A percentile compares a stretch with the other conserved stretches of the same genome.
Evolutionary conservation across 164 flowering plant genomes (phyloP).

Genomic region (Berberis vulgaris): DNA sequence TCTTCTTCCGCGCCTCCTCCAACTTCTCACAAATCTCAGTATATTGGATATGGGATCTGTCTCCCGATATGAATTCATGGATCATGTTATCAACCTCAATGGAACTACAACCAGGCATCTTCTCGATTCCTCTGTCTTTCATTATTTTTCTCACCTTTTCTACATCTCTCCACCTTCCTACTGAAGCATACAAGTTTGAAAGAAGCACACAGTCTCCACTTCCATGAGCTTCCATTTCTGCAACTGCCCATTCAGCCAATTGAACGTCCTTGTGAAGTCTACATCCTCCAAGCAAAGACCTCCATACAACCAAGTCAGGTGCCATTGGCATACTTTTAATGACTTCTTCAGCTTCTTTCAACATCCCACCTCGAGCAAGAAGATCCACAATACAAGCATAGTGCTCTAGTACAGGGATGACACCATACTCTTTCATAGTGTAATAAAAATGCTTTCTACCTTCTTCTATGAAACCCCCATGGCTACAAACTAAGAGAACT

Average conservation of each 20-base stretch:
- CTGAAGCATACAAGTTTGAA: slow-evolving; percentile 24
- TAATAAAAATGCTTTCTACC: slow-evolving; percentile 19
- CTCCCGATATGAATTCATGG: slow-evolving; percentile 29
- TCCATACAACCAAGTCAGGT: slow-evolving; percentile 21
- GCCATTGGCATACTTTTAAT: slow-evolving; percentile 17
- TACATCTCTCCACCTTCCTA: slow-evolving; percentile 23
- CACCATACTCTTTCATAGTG: slow-evolving; percentile 13
- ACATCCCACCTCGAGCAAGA: slow-evolving; percentile 20
- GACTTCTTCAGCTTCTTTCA: slow-evolving; percentile 20
- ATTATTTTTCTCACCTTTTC: slow-evolving; percentile 22
- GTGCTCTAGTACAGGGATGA: slow-evolving; percentile 18
- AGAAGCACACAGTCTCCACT: slow-evolving; percentile 23
- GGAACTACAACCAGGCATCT: slow-evolving; percentile 25
- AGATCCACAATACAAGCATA: slow-evolving; percentile 29
- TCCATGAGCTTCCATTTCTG: slow-evolving; percentile 14
- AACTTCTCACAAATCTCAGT: slow-evolving; percentile 11
- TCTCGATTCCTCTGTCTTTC: slow-evolving; percentile 19
- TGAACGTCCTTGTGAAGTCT: slow-evolving; percentile 19
- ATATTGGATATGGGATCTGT: slow-evolving; percentile 20
- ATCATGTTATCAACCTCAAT: slow-evolving; percentile 18
- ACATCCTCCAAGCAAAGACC: slow-evolving; percentile 23
- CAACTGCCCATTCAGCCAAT: slow-evolving; percentile 15
- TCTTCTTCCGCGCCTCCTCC: slow-evolving; percentile 11
- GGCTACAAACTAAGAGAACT: slow-evolving; percentile 23
- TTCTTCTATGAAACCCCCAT: slow-evolving; percentile 24